phyloP scores from a whole-genome alignment of 1,139 yeast genomes.

The Magnusiomyces paraingens region DNA sequence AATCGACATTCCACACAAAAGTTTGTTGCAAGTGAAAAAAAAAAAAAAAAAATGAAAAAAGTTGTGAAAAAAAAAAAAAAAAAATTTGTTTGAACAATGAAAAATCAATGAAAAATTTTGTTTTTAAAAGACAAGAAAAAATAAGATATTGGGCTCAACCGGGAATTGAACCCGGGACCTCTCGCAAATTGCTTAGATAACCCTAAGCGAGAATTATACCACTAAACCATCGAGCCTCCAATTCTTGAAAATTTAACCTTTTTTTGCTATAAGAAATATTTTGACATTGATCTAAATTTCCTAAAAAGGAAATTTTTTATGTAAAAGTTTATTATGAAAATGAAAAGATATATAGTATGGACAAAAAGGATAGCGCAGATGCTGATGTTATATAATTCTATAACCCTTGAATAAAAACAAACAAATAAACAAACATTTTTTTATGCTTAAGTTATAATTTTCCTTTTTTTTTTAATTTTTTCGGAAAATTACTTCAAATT shows the following conservation, averaged over 20 bases:
- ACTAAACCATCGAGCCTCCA: neutral
- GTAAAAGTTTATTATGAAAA: no score
- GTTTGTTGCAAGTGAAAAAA: neutral
- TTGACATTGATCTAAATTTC: neutral
- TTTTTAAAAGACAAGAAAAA: neutral
- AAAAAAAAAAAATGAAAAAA: neutral
- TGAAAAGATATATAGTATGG: no score
- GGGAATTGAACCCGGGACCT: constrained; percentile 1
- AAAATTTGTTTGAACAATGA: neutral
- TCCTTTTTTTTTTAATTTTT: no score
- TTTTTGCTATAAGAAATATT: neutral
- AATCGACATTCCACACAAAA: no score
- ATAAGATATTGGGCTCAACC: neutral
- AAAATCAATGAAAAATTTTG: no score
- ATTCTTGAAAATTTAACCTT: no score
- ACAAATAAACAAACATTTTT: no score
- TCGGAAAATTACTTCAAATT: no score
- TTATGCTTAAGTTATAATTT: neutral
- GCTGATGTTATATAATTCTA: no score
- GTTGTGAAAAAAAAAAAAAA: neutral
- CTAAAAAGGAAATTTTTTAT: neutral
- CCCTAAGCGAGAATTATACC: constrained; percentile 1
- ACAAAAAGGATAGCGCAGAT: no score
- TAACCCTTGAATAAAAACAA: no score
- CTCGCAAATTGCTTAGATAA: neutral